Base-by-base conservation (phyloP, 2,329 filamentous ascomycete species). In the Botrytis sinoallii region DNA sequence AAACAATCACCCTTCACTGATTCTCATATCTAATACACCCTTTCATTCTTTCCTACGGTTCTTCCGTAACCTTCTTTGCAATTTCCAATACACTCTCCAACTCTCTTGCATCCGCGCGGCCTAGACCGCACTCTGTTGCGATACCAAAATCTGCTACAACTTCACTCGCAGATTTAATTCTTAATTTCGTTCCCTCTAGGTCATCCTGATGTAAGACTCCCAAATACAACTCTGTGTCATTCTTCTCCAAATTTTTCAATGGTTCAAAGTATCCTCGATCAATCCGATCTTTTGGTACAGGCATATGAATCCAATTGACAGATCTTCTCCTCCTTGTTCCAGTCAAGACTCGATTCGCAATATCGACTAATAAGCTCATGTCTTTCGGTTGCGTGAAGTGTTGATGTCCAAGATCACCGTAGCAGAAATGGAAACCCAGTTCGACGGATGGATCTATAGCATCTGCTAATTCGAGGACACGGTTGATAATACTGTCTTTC, bases 341-440 rank as follows among this genome's bases (percentile, higher is more conserved):
- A 29, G 84, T 75, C 1, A 74, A 77, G 20, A 72, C 29, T 66
- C 35, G 42, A 59, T 82, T 83, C 7, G 81, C 82, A 35, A 85
- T 75, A 20, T 84, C 81, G 8, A 85, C 83, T 44, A 83, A 52
- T 1, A 81, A 42, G 0, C 73, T 76, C 18, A 72, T 74, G 32
- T 78, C 76, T 22, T 74, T 78, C 0, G 85, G 84, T 71, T 86
- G 82, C n/a, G 83, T 74, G 75, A 84, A 85, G 76, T 85, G 85
- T 68, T 79, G 77, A 76, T 86, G 84, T 1, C 79, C 77, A 7
- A 83, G 78, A 74, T 86, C 85, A 20, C 85, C 85, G 75, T 86
- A 86, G 78, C 85, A 86, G 32, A 86, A 80, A 76, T 86, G 85
- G 46, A 84, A 81, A 0, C 84, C 85, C 71, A 86, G 64, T 57